A percentile compares a stretch with the other conserved stretches of the same genome.
Conservation (phyloP, 1,139 yeast genomes). For the Protomyces inundatus region DNA sequence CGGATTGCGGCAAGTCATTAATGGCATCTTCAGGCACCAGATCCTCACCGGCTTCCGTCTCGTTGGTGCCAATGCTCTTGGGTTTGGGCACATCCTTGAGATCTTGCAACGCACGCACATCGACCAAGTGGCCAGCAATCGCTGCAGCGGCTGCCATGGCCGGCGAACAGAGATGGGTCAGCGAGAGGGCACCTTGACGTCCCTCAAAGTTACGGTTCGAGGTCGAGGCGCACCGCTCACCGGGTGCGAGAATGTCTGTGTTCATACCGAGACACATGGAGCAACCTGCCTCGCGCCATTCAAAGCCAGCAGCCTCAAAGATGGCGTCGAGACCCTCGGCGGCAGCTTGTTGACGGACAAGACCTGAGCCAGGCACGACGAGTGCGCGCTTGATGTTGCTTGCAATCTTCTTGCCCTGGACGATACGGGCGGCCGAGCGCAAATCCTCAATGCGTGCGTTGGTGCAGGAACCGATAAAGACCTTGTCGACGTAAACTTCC, state of each 20-base stretch:
- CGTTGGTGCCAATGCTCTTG: slow-evolving; percentile 55
- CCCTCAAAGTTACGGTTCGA: slow-evolving; percentile 98
- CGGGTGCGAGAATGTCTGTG: slow-evolving; percentile 90
- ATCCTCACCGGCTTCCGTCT: slow-evolving; percentile 50
- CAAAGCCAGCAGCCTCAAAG: slow-evolving; percentile 86
- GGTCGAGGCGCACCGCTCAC: slow-evolving; percentile 97
- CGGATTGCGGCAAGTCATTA: slow-evolving; percentile 33
- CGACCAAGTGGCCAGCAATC: slow-evolving; percentile 81
- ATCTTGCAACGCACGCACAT: slow-evolving; percentile 74
- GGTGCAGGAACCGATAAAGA: slow-evolving; percentile 96
- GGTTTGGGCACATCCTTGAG: slow-evolving; percentile 5
- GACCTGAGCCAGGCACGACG: slow-evolving; percentile 96
- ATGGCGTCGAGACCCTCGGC: slow-evolving; percentile 88
- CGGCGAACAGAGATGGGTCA: slow-evolving; percentile 97
- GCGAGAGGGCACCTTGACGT: slow-evolving; percentile 94
- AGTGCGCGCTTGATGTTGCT: slow-evolving; percentile 71
- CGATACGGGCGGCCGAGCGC: slow-evolving; percentile 90
- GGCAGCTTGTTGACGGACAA: slow-evolving; percentile 89
- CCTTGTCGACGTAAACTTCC: slow-evolving; percentile 76
- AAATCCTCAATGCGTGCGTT: slow-evolving; percentile 96
- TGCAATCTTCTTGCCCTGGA: slow-evolving; percentile 85
- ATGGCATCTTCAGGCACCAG: slow-evolving; percentile 33
- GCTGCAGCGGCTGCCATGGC: slow-evolving; percentile 99
- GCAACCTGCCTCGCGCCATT: slow-evolving; percentile 99
- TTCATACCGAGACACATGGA: slow-evolving; percentile 99